These are phyloP conservation scores for Yamadazyma endophytica DNA, from an alignment of 805 yeast species.

Conservation along the genomic window DNA sequence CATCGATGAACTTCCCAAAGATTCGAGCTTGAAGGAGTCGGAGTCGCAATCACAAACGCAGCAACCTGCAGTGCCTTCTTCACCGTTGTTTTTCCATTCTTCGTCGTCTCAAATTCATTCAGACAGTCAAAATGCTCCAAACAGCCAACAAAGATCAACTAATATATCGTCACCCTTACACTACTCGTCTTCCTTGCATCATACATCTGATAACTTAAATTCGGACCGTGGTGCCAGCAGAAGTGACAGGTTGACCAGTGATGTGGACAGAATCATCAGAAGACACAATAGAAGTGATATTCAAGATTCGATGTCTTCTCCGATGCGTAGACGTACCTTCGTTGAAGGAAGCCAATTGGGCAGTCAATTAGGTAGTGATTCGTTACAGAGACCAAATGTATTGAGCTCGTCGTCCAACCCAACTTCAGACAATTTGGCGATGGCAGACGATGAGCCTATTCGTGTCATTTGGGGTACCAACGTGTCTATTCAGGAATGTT, in stretches of 20 bases:
- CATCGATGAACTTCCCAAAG: slow-evolving; percentile 13
- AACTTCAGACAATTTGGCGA: slow-evolving; percentile 21
- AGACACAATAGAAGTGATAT: slow-evolving; percentile 74
- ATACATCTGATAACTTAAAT: slow-evolving; percentile 38
- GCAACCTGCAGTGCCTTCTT: slow-evolving; percentile 45
- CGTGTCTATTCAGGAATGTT: slow-evolving; percentile 85
- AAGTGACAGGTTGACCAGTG: slow-evolving; percentile 43
- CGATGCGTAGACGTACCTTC: slow-evolving; percentile 59
- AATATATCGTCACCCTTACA: slow-evolving; percentile 49
- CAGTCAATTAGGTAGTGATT: neutral
- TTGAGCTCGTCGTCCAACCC: slow-evolving; percentile 24
- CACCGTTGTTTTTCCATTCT: slow-evolving; percentile 52
- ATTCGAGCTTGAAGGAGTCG: slow-evolving; percentile 19
- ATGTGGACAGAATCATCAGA: slow-evolving; percentile 40
- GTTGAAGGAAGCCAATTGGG: slow-evolving; percentile 26
- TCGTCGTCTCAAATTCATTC: slow-evolving; percentile 41
- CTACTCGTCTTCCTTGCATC: slow-evolving; percentile 40
- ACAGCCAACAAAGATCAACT: slow-evolving; percentile 17
- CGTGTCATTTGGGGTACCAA: slow-evolving; percentile 98
- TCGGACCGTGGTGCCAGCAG: slow-evolving; percentile 35
- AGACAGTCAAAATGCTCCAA: slow-evolving; percentile 20
- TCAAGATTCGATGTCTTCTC: slow-evolving; percentile 67
- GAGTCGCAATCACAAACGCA: slow-evolving; percentile 35
- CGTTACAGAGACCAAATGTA: slow-evolving; percentile 9
- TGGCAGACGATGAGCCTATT: slow-evolving; percentile 58